Evolutionary conservation across 2,329 filamentous ascomycete genomes (phyloP), one percentile per base, ranked within the genome.

Genomic region (Cordyceps fumosorosea): DNA sequence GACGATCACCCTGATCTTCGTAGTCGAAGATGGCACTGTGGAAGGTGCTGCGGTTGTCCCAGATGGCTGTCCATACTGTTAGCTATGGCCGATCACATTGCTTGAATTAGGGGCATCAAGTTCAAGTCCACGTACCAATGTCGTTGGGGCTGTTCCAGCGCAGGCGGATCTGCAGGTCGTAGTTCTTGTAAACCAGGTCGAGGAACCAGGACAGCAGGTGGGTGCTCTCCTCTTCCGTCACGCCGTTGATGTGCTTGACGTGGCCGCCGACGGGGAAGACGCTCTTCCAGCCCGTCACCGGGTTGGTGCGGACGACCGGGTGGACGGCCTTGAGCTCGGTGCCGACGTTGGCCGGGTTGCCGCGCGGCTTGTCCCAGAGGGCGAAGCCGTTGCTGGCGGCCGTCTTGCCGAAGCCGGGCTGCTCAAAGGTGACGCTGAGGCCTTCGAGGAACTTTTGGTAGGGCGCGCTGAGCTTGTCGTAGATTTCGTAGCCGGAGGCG

Each of bases 401-500:
- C 8, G 79, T 74, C 18, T 80, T 71, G 62, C 76, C 76, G 71
- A 85, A 86, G 1, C 72, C 70, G 0, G 81, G 80, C 66, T 81
- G 76, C 0, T 77, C 78, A 64, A 80, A 81, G 0, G 81, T 84
- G 3, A 80, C 85, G 0, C 83, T 87, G 8, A 88, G 72, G 0
- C 72, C 71, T 60, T 88, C 84, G 32, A 88, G 77, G 70, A 88
- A 87, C 26, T 74, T 74, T 63, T 82, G 83, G 59, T 83, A 82
- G 0, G 82, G 75, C 2, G 76, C 74, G 4, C 82, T 85, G 63
- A 89, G 77, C 32, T 84, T 80, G 67, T 89, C 86, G 67, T 87
- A 89, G 14, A 88, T 72, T 66, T 89, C 85, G 68, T 88, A 88
- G 0, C 84, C 85, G 0, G 84, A 86, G 0, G 86, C 86, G 85